These are phyloP conservation scores for Aspergillus persii DNA, from an alignment of 2,329 filamentous ascomycete species.

Conservation along the genomic window DNA sequence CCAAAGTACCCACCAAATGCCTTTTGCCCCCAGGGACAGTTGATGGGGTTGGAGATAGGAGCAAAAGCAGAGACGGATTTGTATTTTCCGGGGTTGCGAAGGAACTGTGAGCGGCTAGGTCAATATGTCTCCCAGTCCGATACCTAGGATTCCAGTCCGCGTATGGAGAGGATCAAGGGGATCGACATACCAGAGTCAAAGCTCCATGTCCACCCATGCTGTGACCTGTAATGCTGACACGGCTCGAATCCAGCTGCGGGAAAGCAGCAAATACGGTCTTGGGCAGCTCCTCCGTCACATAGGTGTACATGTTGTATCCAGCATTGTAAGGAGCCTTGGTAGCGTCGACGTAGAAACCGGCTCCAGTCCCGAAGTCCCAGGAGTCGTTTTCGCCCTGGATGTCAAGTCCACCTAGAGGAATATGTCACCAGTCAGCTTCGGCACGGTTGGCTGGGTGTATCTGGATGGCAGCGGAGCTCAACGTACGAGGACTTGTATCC, in stretches of 20 bases:
- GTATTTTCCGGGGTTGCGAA: slow-evolving; percentile 89
- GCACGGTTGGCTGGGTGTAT: no score
- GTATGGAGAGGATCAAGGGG: not conserved
- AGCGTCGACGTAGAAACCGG: slow-evolving; percentile 93
- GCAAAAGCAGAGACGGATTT: slow-evolving; percentile 86
- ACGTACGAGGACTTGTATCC: slow-evolving; percentile 82
- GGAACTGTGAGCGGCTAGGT: slow-evolving; percentile 54
- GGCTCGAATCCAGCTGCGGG: slow-evolving; percentile 64
- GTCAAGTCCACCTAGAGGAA: slow-evolving; percentile 62
- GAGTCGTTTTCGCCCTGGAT: slow-evolving; percentile 81
- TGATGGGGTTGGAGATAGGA: slow-evolving; percentile 80
- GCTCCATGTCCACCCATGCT: slow-evolving; percentile 98
- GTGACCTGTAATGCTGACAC: slow-evolving; percentile 86
- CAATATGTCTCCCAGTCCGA: not conserved
- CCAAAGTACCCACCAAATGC: slow-evolving; percentile 91
- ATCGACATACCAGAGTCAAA: slow-evolving; percentile 63
- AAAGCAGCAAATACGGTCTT: slow-evolving; percentile 70
- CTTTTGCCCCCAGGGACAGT: slow-evolving; percentile 93
- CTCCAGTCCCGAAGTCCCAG: slow-evolving; percentile 89
- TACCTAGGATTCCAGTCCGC: not conserved
- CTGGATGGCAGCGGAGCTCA: slow-evolving; percentile 10
- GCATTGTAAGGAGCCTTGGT: slow-evolving; percentile 68
- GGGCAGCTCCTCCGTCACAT: slow-evolving; percentile 87
- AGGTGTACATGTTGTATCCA: slow-evolving; percentile 93
- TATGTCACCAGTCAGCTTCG: not conserved